These are phyloP conservation scores for Entomortierella chlamydospora DNA, from an alignment of 192 early-diverging fungal genomes.

Conservation along the genomic window DNA sequence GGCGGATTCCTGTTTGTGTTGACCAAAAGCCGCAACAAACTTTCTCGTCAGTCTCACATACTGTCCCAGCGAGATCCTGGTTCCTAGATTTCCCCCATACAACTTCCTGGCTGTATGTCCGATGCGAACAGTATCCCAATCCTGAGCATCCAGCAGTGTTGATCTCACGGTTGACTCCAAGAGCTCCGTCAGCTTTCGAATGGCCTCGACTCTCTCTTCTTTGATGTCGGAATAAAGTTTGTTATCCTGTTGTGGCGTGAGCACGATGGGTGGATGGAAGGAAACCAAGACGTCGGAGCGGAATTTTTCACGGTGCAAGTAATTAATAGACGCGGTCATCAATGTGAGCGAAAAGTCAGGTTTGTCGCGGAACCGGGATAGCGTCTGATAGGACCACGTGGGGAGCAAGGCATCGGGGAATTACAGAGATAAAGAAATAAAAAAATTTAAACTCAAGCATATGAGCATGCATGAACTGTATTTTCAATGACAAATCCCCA, in stretches of 20 bases:
- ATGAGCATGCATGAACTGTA: background rate
- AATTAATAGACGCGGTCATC: constrained; percentile 54
- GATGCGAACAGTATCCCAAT: constrained; percentile 53
- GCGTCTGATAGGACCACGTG: constrained; percentile 19
- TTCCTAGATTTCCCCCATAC: constrained; percentile 53
- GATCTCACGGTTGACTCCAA: constrained; percentile 51
- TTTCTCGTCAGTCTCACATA: constrained; percentile 51
- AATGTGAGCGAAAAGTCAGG: constrained; percentile 50
- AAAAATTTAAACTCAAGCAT: background rate
- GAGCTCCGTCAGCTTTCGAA: constrained; percentile 43
- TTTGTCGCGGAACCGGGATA: constrained; percentile 44
- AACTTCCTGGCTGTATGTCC: constrained; percentile 56
- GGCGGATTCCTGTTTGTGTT: constrained; percentile 13
- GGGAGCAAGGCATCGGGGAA: too few species aligned
- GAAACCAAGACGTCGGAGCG: constrained; percentile 56
- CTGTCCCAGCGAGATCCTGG: constrained; percentile 54
- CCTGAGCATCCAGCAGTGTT: constrained; percentile 43
- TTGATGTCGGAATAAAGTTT: constrained; percentile 35
- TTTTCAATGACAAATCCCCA: constrained; percentile 24
- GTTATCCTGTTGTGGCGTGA: constrained; percentile 50
- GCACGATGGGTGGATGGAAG: constrained; percentile 54
- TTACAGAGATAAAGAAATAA: background rate
- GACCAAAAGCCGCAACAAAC: constrained; percentile 49
- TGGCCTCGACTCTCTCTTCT: constrained; percentile 37
- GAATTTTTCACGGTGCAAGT: constrained; percentile 57